phyloP scores from a whole-genome alignment of 306 rosid genomes.

The Quercus robur region DNA sequence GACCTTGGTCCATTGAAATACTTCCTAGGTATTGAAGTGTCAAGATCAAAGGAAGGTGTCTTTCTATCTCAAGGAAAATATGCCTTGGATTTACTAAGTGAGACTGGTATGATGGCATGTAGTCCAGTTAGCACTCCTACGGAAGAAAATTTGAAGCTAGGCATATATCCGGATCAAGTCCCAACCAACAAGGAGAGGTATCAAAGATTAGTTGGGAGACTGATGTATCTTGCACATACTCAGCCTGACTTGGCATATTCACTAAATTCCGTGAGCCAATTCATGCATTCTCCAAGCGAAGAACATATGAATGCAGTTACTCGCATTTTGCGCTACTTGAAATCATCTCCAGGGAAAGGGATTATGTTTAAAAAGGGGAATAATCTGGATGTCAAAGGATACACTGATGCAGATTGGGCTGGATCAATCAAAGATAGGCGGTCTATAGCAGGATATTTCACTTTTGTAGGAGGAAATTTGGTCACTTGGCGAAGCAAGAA shows the following conservation, averaged over 20 bases:
- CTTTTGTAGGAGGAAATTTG: too few species aligned
- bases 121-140: background rate
- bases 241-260: too few species aligned
- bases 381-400: too few species aligned
- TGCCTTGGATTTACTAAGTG: background rate
- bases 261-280: background rate
- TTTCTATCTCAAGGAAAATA: background rate
- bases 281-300: background rate
- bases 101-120: background rate
- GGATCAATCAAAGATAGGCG: too few species aligned
- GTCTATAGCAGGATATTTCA: too few species aligned
- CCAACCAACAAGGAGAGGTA: background rate
- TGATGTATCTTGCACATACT: background rate
- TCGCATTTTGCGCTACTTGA: background rate
- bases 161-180: background rate
- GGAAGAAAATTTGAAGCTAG: background rate
- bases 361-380: too few species aligned
- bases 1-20: background rate
- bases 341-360: background rate
- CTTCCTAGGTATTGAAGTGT: background rate
- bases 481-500: too few species aligned
- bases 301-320: conserved; percentile 2
- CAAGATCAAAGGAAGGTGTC: background rate
- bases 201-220: background rate
- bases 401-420: too few species aligned